Base-by-base conservation (phyloP, 2,329 filamentous ascomycete genomes). In the Rhynchosporium agropyri region DNA sequence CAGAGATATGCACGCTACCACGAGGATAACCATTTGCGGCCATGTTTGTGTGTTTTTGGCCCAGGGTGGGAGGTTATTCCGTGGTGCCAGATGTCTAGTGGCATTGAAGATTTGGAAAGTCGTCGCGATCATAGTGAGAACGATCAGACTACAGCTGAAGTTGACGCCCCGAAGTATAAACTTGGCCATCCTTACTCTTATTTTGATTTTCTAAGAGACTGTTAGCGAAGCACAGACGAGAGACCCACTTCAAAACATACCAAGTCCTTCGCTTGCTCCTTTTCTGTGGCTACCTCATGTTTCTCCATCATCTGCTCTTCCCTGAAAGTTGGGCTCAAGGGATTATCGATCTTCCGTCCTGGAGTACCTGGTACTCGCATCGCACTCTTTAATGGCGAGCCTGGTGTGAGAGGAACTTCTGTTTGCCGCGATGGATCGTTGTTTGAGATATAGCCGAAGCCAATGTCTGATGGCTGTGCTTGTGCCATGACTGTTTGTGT, bases 131-230 rank as follows among this genome's bases (percentile, higher is more conserved):
- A 99, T 94, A 66, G 92, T 83, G 63, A 99, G 84, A 68, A 99
- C 91, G 75, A 99, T 97, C 65, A 98, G 83, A 76, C 91, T 94
- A 82, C 95, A 99, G 77, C 91, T 92, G 77, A 99, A 98, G 83
- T 94, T 97, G 79, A 98, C 90, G 62, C 92, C 89, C 68, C 95
- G 89, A n/a, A 99, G 87, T 66, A 96, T 86, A 71, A 98, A 89
- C 81, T 99, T 99, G 70, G 94, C 95, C 77, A 98, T 83, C 53
- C 95, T 88, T 40, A 98, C 93, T 69, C 92, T 87, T 42, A 89
- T 89, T 80, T 97, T 98, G 76, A 96, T 86, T 89, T 90, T 96
- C 94, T 97, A 74, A 53, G 69, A 70, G 75, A 71, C 73, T 66
- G 76, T 82, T 76, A 81, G 75, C 60, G 50, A 49, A 38, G 43